These are phyloP conservation scores for Chrysoporthe puriensis DNA, from an alignment of 2,329 filamentous ascomycete genomes.

Conservation along the genomic window DNA sequence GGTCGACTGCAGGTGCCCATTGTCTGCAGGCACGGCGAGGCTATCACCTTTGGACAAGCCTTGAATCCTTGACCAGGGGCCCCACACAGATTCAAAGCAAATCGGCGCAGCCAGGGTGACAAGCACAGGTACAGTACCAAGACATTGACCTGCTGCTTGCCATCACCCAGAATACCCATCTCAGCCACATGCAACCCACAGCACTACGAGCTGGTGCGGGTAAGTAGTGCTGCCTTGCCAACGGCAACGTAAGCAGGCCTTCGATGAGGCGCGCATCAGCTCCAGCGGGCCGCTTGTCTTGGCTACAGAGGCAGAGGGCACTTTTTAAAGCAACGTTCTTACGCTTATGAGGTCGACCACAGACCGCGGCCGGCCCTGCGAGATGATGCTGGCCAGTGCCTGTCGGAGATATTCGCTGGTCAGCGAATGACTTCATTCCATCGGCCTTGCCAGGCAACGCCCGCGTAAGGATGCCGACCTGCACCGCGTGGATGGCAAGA, in stretches of 20 bases:
- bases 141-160: constrained; percentile 5
- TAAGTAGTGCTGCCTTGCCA: background rate
- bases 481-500: constrained; percentile 15
- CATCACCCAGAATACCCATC: background rate
- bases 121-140: constrained; percentile 1
- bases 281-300: constrained; percentile 10
- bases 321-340: constrained; percentile 26
- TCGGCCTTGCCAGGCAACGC: constrained; percentile 17
- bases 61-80: constrained; percentile 2
- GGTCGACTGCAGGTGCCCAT: background rate
- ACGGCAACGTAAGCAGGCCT: constrained; percentile 5
- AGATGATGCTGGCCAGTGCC: constrained; percentile 27
- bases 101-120: background rate
- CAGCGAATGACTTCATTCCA: constrained; percentile 21
- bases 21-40: background rate
- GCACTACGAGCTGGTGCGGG: background rate
- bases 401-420: constrained; percentile 22
- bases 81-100: constrained; percentile 19
- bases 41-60: background rate
- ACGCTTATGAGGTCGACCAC: constrained; percentile 22
- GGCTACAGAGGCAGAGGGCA: background rate
- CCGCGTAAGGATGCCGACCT: constrained; percentile 14
- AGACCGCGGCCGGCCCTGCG: constrained; percentile 23
- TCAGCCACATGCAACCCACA: background rate
- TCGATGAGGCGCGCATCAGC: background rate